Conservation (phyloP, 2,329 filamentous ascomycete species). For the Hortaea sp. region DNA sequence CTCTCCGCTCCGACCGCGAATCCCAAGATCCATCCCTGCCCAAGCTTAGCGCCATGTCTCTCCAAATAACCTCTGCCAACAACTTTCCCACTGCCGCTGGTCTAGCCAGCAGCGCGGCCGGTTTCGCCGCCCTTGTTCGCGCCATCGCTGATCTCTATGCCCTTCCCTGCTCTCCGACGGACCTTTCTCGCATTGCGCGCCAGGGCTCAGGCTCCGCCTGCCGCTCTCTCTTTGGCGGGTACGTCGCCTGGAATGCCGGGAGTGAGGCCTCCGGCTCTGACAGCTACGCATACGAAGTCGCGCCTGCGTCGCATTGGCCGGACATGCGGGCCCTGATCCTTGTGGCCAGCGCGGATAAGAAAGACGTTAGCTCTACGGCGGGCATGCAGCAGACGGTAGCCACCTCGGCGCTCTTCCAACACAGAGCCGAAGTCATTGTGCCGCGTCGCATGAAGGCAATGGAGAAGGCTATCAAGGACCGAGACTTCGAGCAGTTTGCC, state of each 20-base stretch:
- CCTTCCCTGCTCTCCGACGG: constrained; percentile 67
- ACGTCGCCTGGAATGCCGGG: constrained; percentile 89
- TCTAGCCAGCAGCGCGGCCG: constrained; percentile 57
- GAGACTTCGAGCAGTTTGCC: constrained; percentile 79
- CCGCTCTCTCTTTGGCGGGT: constrained; percentile 85
- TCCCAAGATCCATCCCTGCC: constrained; percentile 61
- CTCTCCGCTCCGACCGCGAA: constrained; percentile 68
- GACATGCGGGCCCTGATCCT: constrained; percentile 87
- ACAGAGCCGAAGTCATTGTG: constrained; percentile 65
- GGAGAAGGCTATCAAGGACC: constrained; percentile 66
- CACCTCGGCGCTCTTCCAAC: constrained; percentile 77
- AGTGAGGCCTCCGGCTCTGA: constrained; percentile 67
- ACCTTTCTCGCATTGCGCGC: constrained; percentile 79
- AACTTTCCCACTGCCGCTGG: constrained; percentile 98
- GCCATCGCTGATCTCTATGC: constrained; percentile 88
- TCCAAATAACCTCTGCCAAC: constrained; percentile 89
- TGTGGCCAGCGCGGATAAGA: constrained; percentile 87
- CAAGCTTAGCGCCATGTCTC: constrained; percentile 63
- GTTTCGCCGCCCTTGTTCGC: constrained; percentile 59
- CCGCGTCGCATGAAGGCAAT: constrained; percentile 75
- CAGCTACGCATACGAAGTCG: constrained; percentile 79
- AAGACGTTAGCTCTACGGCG: constrained; percentile 82
- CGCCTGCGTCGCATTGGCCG: constrained; percentile 84
- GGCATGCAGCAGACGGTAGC: constrained; percentile 97
- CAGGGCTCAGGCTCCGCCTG: constrained; percentile 95